Evolutionary conservation across 2,329 filamentous ascomycete genomes (phyloP).

Genomic region (Phaeoacremonium minimum): DNA sequence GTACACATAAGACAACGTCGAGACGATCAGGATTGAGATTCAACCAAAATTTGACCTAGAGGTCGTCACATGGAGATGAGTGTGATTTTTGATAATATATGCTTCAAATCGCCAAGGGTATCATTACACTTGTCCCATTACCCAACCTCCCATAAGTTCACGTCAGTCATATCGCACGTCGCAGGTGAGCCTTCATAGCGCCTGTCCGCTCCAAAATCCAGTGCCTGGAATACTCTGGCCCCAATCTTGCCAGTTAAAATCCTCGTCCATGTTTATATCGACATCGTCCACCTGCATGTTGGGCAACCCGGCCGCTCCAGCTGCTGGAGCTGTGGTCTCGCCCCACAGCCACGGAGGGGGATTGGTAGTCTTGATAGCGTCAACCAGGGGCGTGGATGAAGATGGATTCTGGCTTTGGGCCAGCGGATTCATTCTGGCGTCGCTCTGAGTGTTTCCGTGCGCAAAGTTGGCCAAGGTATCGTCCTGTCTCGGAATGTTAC

Average conservation of each 20-base stretch:
- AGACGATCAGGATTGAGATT: no score
- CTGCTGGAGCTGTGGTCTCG: constrained; percentile 17
- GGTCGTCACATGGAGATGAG: no score
- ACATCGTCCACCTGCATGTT: constrained; percentile 16
- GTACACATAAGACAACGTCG: no score
- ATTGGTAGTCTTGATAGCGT: constrained; percentile 39
- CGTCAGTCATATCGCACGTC: no score
- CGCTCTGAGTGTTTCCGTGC: constrained; percentile 1
- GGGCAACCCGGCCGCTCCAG: background rate
- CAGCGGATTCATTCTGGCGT: constrained; percentile 2
- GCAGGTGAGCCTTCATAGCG: no score
- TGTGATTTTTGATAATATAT: no score
- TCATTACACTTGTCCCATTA: no score
- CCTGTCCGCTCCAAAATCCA: no score
- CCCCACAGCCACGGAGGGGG: constrained; percentile 54
- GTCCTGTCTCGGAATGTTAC: constrained; percentile 14
- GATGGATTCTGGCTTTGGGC: background rate
- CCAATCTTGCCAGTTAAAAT: constrained; percentile 31
- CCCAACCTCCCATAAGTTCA: no score
- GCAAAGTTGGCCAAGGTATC: constrained; percentile 7
- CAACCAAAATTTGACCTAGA: no score
- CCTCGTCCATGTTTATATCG: constrained; percentile 30
- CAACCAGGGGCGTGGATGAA: constrained; percentile 11
- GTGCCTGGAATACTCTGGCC: constrained; percentile 25
- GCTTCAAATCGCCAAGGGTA: no score